Conservation (phyloP, 139 green algal genomes). For the Astrephomene gubernaculifera region DNA sequence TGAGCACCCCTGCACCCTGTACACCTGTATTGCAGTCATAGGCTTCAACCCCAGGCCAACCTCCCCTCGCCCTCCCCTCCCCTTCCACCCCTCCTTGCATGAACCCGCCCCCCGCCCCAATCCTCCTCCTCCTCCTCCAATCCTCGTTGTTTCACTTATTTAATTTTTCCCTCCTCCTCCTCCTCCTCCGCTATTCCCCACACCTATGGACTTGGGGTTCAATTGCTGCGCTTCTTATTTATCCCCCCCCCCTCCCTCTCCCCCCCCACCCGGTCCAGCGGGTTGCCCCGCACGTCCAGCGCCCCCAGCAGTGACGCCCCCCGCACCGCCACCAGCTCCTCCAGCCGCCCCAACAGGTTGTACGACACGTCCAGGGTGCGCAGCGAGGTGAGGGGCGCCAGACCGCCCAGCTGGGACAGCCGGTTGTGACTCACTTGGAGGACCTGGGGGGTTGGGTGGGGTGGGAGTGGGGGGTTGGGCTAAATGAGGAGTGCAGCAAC, state of each 20-base stretch:
- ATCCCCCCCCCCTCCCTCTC: background rate
- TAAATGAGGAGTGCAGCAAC: no score
- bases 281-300: slow-evolving; percentile 53
- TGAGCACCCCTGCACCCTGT: no score
- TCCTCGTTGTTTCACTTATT: no score
- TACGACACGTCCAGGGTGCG: slow-evolving; percentile 57
- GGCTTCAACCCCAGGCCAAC: no score
- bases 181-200: background rate
- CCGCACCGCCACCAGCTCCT: slow-evolving; percentile 43
- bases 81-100: background rate
- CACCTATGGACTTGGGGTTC: no score
- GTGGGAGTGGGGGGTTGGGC: slow-evolving; percentile 22
- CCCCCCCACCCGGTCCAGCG: slow-evolving; percentile 27
- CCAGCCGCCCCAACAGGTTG: slow-evolving; percentile 56
- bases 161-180: background rate
- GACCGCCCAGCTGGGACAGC: slow-evolving; percentile 38
- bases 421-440: slow-evolving; percentile 54
- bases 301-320: slow-evolving; percentile 43
- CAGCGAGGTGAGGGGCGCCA: slow-evolving; percentile 39
- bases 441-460: slow-evolving; percentile 40
- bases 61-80: background rate
- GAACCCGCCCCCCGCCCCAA: background rate
- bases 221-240: no score
- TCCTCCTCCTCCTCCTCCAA: background rate
- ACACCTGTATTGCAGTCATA: no score